Evolutionary conservation across 2,329 filamentous ascomycete genomes (phyloP), one percentile per base, ranked within the genome.

Genomic region (Fusarium hostae): DNA sequence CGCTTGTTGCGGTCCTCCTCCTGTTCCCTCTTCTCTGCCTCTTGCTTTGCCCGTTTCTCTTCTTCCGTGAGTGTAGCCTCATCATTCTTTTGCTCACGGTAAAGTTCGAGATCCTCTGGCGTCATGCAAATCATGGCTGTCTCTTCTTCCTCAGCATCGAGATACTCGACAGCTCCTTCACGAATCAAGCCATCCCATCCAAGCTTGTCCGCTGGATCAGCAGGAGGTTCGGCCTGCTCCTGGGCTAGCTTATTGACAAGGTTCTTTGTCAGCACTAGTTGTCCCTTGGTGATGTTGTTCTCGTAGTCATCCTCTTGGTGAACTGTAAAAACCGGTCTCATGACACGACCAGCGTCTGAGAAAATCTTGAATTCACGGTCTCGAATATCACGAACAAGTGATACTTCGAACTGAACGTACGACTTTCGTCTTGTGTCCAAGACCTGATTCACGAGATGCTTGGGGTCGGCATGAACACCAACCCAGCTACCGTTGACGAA

Each of bases 101-200:
- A 94, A 26, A 89, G 89, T 67, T 97, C 94, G 40, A 99, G 85
- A 78, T 98, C 96, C 80, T 98, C 95, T 0, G 96, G 96, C 0
- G 94, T 97, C 95, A 99, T 99, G 81, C 95, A 94, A 78, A 99
- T 99, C 96, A 99, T 99, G 41, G 96, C 92, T 0, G 94, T 97
- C 81, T 99, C 97, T 80, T 99, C 96, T 85, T 99, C 97, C 79
- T 99, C 97, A 0, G 96, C 96, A 80, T 99, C 96, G 15, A 99
- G 89, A 78, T 98, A 98, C 80, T 99, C 96, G 40, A 99, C 92
- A 5, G 94, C 94, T 81, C 95, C 96, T 16, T 90, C 89, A 63
- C 91, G 89, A 45, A 97, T 90, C 43, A 99, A 86, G 22, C 94
- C 93, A 74, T 94, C 90, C 94, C 97, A 99, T 56, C 94, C 95